Evolutionary conservation across 352 stramenopile species (phyloP).

Genomic region (Phytophthora cryptogea): DNA sequence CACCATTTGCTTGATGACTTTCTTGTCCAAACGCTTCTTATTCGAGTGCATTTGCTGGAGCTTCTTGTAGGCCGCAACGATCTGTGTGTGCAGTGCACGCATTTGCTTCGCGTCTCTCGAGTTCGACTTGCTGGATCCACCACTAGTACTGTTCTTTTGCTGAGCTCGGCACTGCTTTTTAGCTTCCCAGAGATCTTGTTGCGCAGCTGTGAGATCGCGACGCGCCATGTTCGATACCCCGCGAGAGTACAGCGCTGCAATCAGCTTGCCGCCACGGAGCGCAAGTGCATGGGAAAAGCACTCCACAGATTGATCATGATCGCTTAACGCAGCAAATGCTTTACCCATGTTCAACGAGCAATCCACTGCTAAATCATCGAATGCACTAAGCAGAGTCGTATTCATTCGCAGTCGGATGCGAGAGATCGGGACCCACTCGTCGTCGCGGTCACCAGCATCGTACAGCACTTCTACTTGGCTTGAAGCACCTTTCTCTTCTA

Average conservation of each 20-base stretch:
- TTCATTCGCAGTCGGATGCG: slow-evolving; percentile 64
- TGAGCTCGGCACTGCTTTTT: slow-evolving; percentile 59
- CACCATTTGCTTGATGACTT: slow-evolving; percentile 85
- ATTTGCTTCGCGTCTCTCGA: slow-evolving; percentile 35
- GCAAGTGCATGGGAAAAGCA: slow-evolving; percentile 63
- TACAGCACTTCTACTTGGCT: slow-evolving; percentile 71
- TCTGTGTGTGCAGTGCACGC: slow-evolving; percentile 48
- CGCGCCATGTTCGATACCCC: slow-evolving; percentile 68
- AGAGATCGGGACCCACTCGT: slow-evolving; percentile 49
- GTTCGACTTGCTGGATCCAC: slow-evolving; percentile 46
- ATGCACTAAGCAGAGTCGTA: slow-evolving; percentile 49
- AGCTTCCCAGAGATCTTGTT: slow-evolving; percentile 71
- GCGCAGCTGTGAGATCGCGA: slow-evolving; percentile 59
- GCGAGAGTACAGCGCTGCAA: slow-evolving; percentile 73
- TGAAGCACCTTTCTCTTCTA: slow-evolving; percentile 38
- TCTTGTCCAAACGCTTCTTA: slow-evolving; percentile 85
- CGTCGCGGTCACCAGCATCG: slow-evolving; percentile 53
- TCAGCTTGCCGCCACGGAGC: slow-evolving; percentile 42
- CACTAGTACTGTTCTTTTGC: slow-evolving; percentile 41
- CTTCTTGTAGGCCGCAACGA: slow-evolving; percentile 71
- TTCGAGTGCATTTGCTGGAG: slow-evolving; percentile 70
- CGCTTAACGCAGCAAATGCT: slow-evolving; percentile 53
- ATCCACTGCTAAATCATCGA: slow-evolving; percentile 61
- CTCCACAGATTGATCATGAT: slow-evolving; percentile 60
- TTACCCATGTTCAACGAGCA: slow-evolving; percentile 88